Evolutionary conservation across 2,329 filamentous ascomycete genomes (phyloP), one percentile per base, ranked within the genome.

Genomic region (Hypoxylon rubiginosum): DNA sequence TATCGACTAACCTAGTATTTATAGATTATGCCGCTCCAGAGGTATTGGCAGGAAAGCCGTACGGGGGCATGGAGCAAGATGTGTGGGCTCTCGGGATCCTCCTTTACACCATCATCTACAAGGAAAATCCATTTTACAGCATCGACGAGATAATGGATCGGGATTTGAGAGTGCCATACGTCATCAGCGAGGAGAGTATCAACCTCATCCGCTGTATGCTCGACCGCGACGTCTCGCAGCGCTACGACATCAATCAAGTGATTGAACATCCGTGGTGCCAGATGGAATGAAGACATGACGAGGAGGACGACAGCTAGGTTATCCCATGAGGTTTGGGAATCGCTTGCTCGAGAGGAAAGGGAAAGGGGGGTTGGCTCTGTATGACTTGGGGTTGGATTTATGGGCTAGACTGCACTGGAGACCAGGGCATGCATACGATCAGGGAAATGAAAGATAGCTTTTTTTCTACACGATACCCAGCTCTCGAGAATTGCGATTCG

Each of bases 111-210:
- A 97, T 99, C 76, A 92, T 98, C 75, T 99, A 99, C 86, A 99
- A 98, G 82, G 96, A 99, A 82, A 99, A 99, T 76, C 95, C 96
- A 0, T 99, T 97, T 80, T 98, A 98, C 85, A 97, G 92, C 80
- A 96, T 98, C 75, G 96, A 99, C 79, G 96, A 99, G 83, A 99
- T 99, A 76, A 97, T 98, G 88, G 96, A 99, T 78, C 94, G 95
- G 75, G 95, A 97, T 73, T 84, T 99, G 64, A 89, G 96, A 51
- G 91, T 99, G 28, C 96, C 96, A 0, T 97, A 92, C 78, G 87
- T 91, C 34, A 89, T 95, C 82, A 94, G 93, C 78, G 94, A 97
- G 70, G 91, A 94, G 71, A 97, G 94, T 79, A 97, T 99, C 71
- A 91, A 97, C 73, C 84, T 99, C 56, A 92, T 99, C 68, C 89